Evolutionary conservation across 2,329 filamentous ascomycete species (phyloP).

Genomic region (Exophiala sideris): DNA sequence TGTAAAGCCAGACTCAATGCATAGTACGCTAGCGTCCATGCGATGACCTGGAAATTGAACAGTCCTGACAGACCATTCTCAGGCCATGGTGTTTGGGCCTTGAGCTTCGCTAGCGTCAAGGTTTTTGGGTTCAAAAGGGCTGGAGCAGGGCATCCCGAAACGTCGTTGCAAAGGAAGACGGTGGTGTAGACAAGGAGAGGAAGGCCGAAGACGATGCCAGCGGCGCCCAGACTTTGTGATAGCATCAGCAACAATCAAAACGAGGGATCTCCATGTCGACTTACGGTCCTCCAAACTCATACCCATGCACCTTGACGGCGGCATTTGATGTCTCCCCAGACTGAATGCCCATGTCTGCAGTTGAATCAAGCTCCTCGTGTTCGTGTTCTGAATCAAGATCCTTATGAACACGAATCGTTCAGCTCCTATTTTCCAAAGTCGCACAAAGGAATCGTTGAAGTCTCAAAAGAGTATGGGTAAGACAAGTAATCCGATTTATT

Average conservation of each 20-base stretch:
- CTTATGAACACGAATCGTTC: no score
- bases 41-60: conserved; percentile 64
- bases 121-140: conserved; percentile 71
- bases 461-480: no score
- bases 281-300: conserved; percentile 49
- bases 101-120: conserved; percentile 68
- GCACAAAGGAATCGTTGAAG: no score
- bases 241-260: background rate
- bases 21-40: conserved; percentile 76
- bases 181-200: conserved; percentile 76
- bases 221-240: conserved; percentile 65
- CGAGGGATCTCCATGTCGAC: conserved; percentile 24
- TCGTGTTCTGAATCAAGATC: no score
- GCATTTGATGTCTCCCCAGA: conserved; percentile 1
- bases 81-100: conserved; percentile 79
- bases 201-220: conserved; percentile 73
- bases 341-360: conserved; percentile 4
- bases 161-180: conserved; percentile 85
- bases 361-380: background rate
- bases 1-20: conserved; percentile 71
- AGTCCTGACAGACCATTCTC: conserved; percentile 66
- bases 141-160: conserved; percentile 84
- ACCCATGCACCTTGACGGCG: conserved; percentile 39
- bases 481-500: background rate
- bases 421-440: no score